Conservation (phyloP, 768 basidiomycete genomes). For the Leucocoprinus sp. region DNA sequence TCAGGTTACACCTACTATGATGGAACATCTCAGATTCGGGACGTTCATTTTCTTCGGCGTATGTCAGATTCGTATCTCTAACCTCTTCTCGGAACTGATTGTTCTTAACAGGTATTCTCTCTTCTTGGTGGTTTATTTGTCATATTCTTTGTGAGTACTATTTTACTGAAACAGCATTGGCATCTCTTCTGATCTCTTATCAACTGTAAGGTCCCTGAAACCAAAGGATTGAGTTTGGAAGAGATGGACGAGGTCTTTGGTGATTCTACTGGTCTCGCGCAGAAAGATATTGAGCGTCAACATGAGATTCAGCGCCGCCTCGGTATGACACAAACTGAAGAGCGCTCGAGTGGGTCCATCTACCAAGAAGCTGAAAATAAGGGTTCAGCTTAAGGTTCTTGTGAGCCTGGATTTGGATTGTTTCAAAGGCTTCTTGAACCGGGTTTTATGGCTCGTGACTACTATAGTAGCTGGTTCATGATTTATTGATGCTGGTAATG, state of each 20-base stretch:
- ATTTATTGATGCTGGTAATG: too few relatives aligned
- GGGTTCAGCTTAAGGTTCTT: too few relatives aligned
- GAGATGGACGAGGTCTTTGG: conserved; percentile 79
- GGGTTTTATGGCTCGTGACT: too few relatives aligned
- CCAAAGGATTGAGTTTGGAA: conserved; percentile 64
- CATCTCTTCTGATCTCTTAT: too few relatives aligned
- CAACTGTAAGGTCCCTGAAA: conserved; percentile 75
- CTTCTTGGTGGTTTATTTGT: conserved; percentile 62
- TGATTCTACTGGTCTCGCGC: conserved; percentile 41
- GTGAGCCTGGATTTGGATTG: too few relatives aligned
- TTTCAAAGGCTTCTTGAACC: too few relatives aligned
- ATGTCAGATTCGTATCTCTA: conserved; percentile 14
- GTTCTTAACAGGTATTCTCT: conserved; percentile 42
- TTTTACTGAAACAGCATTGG: too few relatives aligned
- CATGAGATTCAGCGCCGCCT: conserved; percentile 51
- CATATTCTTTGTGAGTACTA: conserved; percentile 45
- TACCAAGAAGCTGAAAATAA: too few relatives aligned
- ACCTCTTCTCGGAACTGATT: conserved; percentile 1
- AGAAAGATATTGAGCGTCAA: conserved; percentile 43
- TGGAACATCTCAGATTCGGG: conserved; percentile 51
- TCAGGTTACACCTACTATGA: conserved; percentile 67
- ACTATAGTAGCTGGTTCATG: too few relatives aligned
- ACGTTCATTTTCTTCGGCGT: conserved; percentile 77
- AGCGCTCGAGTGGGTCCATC: conserved; percentile 14
- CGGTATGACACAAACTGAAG: conserved; percentile 36